phyloP scores from a whole-genome alignment of 768 basidiomycete species.

The Sporobolomyces phaffii region DNA sequence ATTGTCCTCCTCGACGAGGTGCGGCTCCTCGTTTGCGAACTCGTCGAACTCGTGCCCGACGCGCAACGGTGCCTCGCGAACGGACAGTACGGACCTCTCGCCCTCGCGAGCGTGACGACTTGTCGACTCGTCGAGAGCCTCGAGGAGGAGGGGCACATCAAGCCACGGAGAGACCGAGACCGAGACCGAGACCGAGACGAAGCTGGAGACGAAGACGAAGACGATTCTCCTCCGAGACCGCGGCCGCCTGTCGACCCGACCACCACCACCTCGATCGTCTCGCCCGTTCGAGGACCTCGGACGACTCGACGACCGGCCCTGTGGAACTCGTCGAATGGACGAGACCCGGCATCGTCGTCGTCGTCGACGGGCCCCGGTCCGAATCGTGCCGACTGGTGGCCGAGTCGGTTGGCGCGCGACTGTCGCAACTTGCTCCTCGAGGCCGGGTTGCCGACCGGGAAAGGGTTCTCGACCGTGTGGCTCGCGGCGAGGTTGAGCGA shows the following conservation, averaged over 20 bases:
- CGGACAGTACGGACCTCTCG: constrained; percentile 34
- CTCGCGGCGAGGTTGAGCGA: constrained; percentile 10
- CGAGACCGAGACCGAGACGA: too few relatives aligned
- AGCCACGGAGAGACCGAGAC: too few relatives aligned
- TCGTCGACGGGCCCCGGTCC: too few relatives aligned
- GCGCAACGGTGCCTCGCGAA: constrained; percentile 27
- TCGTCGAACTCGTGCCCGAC: constrained; percentile 32
- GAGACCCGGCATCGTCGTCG: too few relatives aligned
- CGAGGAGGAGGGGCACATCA: constrained; percentile 13
- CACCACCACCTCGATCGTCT: too few relatives aligned
- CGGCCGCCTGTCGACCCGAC: too few relatives aligned
- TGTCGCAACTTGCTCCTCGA: constrained; percentile 30
- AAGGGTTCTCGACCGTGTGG: constrained; percentile 10
- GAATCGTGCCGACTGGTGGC: constrained; percentile 21
- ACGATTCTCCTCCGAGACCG: too few relatives aligned
- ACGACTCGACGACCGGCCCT: too few relatives aligned
- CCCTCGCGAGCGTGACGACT: background rate
- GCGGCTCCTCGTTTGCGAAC: constrained; percentile 27
- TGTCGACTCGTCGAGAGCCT: constrained; percentile 9
- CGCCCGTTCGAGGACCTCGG: too few relatives aligned
- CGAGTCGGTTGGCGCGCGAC: constrained; percentile 18
- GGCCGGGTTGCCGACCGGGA: constrained; percentile 23
- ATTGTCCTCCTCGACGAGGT: constrained; percentile 23
- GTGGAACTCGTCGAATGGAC: too few relatives aligned
- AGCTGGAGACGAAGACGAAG: too few relatives aligned